phyloP scores from a whole-genome alignment of 1,284 basidiomycete species.

The Melampsora larici-populina region DNA sequence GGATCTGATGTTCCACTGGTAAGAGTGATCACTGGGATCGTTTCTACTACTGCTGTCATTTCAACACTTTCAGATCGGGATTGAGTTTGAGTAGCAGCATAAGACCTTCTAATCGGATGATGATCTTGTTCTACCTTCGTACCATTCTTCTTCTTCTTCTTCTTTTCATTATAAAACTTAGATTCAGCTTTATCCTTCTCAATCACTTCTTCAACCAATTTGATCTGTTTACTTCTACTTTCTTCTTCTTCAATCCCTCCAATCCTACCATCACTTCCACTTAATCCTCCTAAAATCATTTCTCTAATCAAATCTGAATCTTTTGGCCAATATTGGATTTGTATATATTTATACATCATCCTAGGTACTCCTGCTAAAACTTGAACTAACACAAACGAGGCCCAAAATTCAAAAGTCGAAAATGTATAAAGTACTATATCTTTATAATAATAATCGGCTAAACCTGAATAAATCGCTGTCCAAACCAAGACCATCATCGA shows the following conservation, averaged over 20 bases:
- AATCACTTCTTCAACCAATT: conserved; percentile 41
- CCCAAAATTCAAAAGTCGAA: conserved; percentile 76
- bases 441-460: conserved; percentile 37
- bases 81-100: conserved; percentile 5
- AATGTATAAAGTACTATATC: conserved; percentile 65
- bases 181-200: conserved; percentile 36
- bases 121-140: too few relatives aligned
- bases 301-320: conserved; percentile 55
- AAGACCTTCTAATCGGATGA: conserved; percentile 1
- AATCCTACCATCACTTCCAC: background rate
- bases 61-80: conserved; percentile 32
- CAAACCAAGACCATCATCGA: conserved; percentile 40
- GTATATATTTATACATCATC: conserved; percentile 68
- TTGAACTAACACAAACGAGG: conserved; percentile 67
- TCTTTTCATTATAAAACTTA: background rate
- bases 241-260: conserved; percentile 32
- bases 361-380: conserved; percentile 68
- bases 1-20: background rate
- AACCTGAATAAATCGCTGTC: conserved; percentile 39
- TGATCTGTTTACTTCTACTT: conserved; percentile 15
- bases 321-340: conserved; percentile 65
- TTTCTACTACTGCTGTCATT: conserved; percentile 27
- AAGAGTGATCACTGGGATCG: background rate
- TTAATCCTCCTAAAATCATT: conserved; percentile 35
- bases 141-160: background rate